These are phyloP conservation scores for Elsinoe arachidis DNA, from an alignment of 2,329 filamentous ascomycete species.

Conservation along the genomic window DNA sequence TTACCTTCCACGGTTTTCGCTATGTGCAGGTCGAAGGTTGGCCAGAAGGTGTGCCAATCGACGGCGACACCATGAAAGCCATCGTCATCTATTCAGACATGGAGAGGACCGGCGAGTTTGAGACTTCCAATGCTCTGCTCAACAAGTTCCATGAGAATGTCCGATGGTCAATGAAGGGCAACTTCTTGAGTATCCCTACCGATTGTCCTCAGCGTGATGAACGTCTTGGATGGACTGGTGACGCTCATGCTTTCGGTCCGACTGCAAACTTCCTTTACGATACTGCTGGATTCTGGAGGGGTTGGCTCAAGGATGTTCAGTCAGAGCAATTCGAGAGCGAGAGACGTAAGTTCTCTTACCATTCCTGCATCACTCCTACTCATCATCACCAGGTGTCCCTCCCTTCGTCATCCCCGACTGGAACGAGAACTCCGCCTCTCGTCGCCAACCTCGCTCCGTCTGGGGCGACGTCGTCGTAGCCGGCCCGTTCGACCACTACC, in stretches of 20 bases:
- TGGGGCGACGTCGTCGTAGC: conserved; percentile 35
- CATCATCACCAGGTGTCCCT: conserved; percentile 36
- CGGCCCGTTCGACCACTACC: conserved; percentile 30
- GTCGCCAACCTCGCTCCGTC: conserved; percentile 25
- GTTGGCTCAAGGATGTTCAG: conserved; percentile 43
- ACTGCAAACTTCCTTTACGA: conserved; percentile 48
- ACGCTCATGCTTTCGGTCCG: conserved; percentile 43
- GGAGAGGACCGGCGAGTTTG: conserved; percentile 41
- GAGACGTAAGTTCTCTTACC: conserved; percentile 19
- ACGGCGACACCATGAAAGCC: conserved; percentile 30
- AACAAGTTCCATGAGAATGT: conserved; percentile 50
- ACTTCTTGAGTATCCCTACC: conserved; percentile 50
- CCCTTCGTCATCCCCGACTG: conserved; percentile 20
- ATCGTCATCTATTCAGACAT: conserved; percentile 47
- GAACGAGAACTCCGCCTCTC: conserved; percentile 19
- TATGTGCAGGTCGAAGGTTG: conserved; percentile 34
- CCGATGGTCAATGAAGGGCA: conserved; percentile 50
- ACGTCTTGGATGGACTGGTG: conserved; percentile 47
- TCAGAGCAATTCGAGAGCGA: conserved; percentile 25
- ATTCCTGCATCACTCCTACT: conserved; percentile 41
- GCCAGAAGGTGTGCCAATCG: conserved; percentile 21
- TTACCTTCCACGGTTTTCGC: conserved; percentile 48
- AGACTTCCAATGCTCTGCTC: conserved; percentile 43
- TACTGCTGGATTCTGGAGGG: conserved; percentile 41
- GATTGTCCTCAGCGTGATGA: conserved; percentile 52